Evolutionary conservation across 2,329 filamentous ascomycete species (phyloP), one percentile per base, ranked within the genome.

Genomic region (Dothistroma septosporum): DNA sequence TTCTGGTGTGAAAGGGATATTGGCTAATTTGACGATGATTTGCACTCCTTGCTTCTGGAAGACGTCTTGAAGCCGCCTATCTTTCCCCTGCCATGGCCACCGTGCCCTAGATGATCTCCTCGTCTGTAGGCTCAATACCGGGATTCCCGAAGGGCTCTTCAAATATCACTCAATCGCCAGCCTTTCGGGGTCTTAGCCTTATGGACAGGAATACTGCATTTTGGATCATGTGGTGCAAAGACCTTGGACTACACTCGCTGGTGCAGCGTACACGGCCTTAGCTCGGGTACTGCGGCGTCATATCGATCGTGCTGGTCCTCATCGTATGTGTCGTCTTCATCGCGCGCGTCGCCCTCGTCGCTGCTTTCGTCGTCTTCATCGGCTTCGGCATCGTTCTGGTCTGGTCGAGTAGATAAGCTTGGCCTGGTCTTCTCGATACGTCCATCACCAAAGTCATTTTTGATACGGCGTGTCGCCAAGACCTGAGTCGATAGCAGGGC

Each of bases 1-100:
- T 22, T 83, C 81, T 0, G 85, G 86, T 0, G 79, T 84, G 0
- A 87, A 75, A 47, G 85, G 77, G 54, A 87, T 82, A 32, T 78
- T 81, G 1, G 83, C 79, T 64, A 89, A 76, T 67, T 87, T 87
- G 32, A 87, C 80, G 55, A 88, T 84, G 28, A 89, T 72, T 65
- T 89, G 86, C 5, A 88, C 66, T 1, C 81, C 80, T 2, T 59
- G 56, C 7, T 77, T 68, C 9, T 69, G 61, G 61, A 77, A 80
- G 21, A 32, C 22, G 11, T 59, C 22, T 11, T 28, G 28, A 22
- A 54, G 28, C 5, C 37, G 50, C 22, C 14, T 41, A n/a, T 12
- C 50, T 32, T 35, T 55, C 28, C 32, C 28, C 52, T 41, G 35
- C 1, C 24, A 57, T 32, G 44, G 19, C 54, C 10, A 5, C 19